Base-by-base conservation (phyloP, 768 basidiomycete genomes). In the Cystofilobasidium capitatum region DNA sequence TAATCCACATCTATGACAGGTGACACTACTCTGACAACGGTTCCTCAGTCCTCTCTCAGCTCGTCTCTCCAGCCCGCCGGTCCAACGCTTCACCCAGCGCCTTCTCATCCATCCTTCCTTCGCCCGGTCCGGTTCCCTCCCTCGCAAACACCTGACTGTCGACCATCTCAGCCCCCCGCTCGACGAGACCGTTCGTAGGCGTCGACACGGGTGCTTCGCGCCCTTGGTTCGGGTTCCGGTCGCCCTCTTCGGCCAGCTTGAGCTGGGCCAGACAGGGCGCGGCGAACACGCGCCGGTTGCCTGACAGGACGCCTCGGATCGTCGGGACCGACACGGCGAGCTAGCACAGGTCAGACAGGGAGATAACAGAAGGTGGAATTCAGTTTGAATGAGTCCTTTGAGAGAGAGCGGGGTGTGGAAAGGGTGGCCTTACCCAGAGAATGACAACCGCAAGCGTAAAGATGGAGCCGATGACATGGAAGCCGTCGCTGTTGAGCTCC, bases 231-330 rank as follows among this genome's bases (percentile, higher is more conserved):
- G n/a, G n/a, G n/a, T n/a, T n/a, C n/a, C n/a, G 7, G 2, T 8
- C 31, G 51, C 4, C 31, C 3, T 14, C 51, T 55, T 40, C 37
- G 16, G 54, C 63, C 10, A 16, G 8, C 5, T 39, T 33, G 5
- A 66, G 45, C 26, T 64, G 57, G 33, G 65, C 55, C 13, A 71
- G 31, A 37, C 70, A 71, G 17, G 70, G 70, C 24, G 70, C 66
- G 20, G 70, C 62, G 44, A 71, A 71, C 16, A 71, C 58, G 12
- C 47, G 40, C 44, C 54, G 58, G 14, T 51, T 54, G 2, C 70
- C 70, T 13, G 29, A 44, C 14, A 69, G 36, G 0, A 51, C 66
- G 16, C 70, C 70, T 24, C 54, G 63, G 22, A 59, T 36, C 3
- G 70, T 71, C 17, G 64, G 70, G 8, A 71, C 49, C 22, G 58